Evolutionary conservation across 2,329 filamentous ascomycete genomes (phyloP).

Genomic region (Neofusicoccum sp.): DNA sequence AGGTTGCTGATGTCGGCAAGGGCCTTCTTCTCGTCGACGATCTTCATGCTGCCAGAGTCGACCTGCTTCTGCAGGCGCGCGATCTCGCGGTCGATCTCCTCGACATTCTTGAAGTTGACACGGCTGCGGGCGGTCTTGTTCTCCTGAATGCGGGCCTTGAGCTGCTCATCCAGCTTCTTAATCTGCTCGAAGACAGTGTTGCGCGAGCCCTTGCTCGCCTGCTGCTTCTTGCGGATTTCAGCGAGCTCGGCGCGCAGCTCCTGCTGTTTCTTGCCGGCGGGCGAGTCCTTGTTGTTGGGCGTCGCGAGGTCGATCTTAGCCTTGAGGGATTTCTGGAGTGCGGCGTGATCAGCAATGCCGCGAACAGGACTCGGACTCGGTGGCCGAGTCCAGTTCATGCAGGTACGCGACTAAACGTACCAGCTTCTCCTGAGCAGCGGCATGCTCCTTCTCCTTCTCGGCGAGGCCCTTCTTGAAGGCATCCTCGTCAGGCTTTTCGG

Average conservation of each 20-base stretch:
- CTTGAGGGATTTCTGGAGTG: constrained; percentile 75
- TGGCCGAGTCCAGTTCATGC: constrained; percentile 1
- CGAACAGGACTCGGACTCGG: neutral
- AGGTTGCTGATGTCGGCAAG: constrained; percentile 79
- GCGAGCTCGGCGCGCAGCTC: constrained; percentile 82
- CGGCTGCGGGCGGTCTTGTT: constrained; percentile 84
- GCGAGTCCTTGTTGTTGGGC: constrained; percentile 80
- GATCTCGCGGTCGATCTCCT: constrained; percentile 87
- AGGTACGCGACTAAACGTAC: constrained; percentile 44
- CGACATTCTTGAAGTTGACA: constrained; percentile 80
- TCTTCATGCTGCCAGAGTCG: constrained; percentile 85
- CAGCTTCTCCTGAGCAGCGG: constrained; percentile 71
- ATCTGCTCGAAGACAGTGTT: constrained; percentile 82
- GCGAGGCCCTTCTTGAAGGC: constrained; percentile 77
- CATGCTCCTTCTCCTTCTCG: constrained; percentile 84
- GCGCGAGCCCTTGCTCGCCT: constrained; percentile 81
- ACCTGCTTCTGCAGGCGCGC: constrained; percentile 80
- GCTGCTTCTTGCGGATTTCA: constrained; percentile 85
- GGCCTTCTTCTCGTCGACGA: constrained; percentile 97
- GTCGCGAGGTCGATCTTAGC: constrained; percentile 83
- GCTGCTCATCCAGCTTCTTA: constrained; percentile 85
- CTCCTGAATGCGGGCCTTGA: constrained; percentile 82
- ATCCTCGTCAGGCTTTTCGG: constrained; percentile 85
- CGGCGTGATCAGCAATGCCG: constrained; percentile 24
- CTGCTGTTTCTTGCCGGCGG: constrained; percentile 78